Percentiles rank a stretch among this genome's conserved stretches.
phyloP scores from a whole-genome alignment of 2,329 filamentous ascomycete genomes.

The Penicillium sp. region DNA sequence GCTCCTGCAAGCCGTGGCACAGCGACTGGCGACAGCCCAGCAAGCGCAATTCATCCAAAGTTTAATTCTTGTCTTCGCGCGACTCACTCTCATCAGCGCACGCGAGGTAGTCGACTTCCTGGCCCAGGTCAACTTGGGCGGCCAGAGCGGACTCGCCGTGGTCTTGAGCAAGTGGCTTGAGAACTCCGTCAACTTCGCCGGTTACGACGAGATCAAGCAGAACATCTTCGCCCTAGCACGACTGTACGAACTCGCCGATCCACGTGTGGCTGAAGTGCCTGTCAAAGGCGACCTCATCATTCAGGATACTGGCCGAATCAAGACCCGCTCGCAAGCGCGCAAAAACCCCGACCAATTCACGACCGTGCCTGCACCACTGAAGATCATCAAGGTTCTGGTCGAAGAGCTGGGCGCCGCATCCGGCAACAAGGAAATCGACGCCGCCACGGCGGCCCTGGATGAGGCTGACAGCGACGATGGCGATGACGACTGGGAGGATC shows the following conservation, averaged over 20 bases:
- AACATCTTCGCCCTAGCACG: conserved; percentile 94
- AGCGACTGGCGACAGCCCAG: conserved; percentile 75
- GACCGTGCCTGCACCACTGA: conserved; percentile 79
- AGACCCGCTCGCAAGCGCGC: conserved; percentile 88
- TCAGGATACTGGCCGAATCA: conserved; percentile 74
- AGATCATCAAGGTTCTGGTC: conserved; percentile 93
- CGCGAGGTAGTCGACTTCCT: conserved; percentile 91
- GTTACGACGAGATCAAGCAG: conserved; percentile 94
- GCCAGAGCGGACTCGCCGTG: conserved; percentile 74
- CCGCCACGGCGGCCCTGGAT: conserved; percentile 59
- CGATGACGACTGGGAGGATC: conserved; percentile 87
- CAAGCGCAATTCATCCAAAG: conserved; percentile 92
- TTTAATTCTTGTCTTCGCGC: conserved; percentile 89
- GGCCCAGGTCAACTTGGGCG: conserved; percentile 74
- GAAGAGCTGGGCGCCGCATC: conserved; percentile 84
- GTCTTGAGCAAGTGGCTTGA: conserved; percentile 95
- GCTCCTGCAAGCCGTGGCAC: conserved; percentile 83
- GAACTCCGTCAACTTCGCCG: conserved; percentile 95
- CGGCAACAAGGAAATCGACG: conserved; percentile 54
- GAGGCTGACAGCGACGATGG: conserved; percentile 65
- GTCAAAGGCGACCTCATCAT: conserved; percentile 92
- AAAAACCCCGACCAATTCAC: conserved; percentile 89
- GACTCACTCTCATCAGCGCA: conserved; percentile 79
- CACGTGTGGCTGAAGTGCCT: conserved; percentile 71
- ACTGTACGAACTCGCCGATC: conserved; percentile 81